Percentiles rank a stretch among this genome's conserved stretches.
These are phyloP conservation scores for Brettanomyces custersianus DNA, from an alignment of 805 yeast genomes.

Conservation along the genomic window DNA sequence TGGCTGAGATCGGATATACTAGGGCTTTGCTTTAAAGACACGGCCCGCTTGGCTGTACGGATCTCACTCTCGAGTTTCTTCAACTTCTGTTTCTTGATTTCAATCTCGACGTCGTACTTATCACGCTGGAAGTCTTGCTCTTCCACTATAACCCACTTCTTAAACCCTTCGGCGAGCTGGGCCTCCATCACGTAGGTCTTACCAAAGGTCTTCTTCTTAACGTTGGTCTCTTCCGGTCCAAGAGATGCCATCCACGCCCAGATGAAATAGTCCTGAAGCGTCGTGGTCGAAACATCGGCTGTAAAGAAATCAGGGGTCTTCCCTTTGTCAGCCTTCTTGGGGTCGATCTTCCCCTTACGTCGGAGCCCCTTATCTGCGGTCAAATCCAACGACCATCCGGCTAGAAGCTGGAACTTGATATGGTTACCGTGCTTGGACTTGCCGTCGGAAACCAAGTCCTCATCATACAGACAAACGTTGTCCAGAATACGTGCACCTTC, in stretches of 20 bases:
- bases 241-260: conserved; percentile 86
- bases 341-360: conserved; percentile 9
- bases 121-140: conserved; percentile 44
- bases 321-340: not conserved
- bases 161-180: conserved; percentile 63
- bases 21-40: conserved; percentile 11
- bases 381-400: conserved; percentile 30
- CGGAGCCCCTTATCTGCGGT: conserved; percentile 9
- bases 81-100: conserved; percentile 25
- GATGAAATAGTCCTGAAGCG: conserved; percentile 79
- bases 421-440: conserved; percentile 12
- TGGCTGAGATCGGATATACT: conserved; percentile 5
- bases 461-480: conserved; percentile 26
- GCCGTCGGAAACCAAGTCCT: conserved; percentile 31
- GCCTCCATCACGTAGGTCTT: conserved; percentile 76
- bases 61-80: conserved; percentile 22
- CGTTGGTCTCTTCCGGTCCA: conserved; percentile 62
- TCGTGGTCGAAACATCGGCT: conserved; percentile 47
- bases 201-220: conserved; percentile 65
- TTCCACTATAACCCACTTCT: conserved; percentile 70
- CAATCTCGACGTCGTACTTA: conserved; percentile 27
- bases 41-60: conserved; percentile 15
- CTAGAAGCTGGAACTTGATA: conserved; percentile 19
- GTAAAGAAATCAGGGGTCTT: conserved; percentile 26
- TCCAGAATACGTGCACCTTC: conserved; percentile 59